These are phyloP conservation scores for Blastocladiella britannica DNA, from an alignment of 192 early-diverging fungal species.

Conservation along the genomic window DNA sequence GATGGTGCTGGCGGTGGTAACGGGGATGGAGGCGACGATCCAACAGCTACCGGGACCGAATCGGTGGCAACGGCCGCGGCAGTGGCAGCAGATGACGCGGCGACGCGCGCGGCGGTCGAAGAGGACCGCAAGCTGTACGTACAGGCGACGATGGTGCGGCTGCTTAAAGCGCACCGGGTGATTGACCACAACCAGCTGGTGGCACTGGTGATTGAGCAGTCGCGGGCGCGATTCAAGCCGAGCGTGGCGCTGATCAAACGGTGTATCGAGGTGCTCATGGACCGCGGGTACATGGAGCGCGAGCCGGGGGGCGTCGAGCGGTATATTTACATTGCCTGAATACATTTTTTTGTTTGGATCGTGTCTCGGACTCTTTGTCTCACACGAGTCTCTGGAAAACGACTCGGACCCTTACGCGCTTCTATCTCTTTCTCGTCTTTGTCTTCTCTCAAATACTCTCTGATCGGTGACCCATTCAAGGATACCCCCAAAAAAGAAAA, in stretches of 20 bases:
- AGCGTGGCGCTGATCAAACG: constrained; percentile 56
- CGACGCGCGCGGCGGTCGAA: constrained; percentile 41
- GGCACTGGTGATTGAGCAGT: constrained; percentile 50
- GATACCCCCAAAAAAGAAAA: no score
- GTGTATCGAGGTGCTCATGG: constrained; percentile 62
- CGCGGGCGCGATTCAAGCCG: constrained; percentile 46
- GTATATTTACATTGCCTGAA: constrained; percentile 47
- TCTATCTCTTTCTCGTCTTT: no score
- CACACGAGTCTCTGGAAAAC: no score
- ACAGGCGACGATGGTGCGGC: constrained; percentile 54
- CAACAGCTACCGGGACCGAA: no score
- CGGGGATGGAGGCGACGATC: no score
- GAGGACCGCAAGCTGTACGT: constrained; percentile 56
- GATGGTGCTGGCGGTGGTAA: no score
- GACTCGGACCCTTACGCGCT: no score
- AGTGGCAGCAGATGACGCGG: constrained; percentile 35
- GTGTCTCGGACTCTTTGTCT: no score
- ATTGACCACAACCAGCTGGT: constrained; percentile 46
- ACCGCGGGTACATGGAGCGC: constrained; percentile 60
- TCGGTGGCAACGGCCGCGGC: constrained; percentile 33
- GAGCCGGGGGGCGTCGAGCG: constrained; percentile 28
- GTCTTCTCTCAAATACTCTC: no score
- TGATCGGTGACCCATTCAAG: no score
- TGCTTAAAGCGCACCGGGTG: constrained; percentile 59
- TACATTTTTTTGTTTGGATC: no score